Percentiles rank a stretch among this genome's conserved stretches.
Conservation (phyloP, 345 rosid genomes). For the Lepidium sativum region DNA sequence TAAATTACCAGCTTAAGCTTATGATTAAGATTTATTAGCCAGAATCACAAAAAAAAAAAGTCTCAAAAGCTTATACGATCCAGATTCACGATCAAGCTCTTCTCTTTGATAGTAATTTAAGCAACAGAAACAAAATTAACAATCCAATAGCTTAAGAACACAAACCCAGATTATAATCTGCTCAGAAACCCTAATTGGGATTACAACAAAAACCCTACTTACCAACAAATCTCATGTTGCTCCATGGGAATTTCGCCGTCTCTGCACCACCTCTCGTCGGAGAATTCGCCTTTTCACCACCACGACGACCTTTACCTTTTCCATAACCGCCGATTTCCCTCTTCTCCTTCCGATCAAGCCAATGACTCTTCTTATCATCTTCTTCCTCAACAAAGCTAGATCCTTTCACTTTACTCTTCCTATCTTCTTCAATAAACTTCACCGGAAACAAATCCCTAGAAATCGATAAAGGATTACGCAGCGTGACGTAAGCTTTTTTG, state of each 20-base stretch:
- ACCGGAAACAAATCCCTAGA: constrained; percentile 63
- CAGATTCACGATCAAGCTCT: constrained; percentile 1
- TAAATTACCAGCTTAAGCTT: too few relatives aligned
- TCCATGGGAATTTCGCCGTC: constrained; percentile 65
- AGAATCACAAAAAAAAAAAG: background rate
- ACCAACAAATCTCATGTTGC: constrained; percentile 54
- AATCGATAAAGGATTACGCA: constrained; percentile 52
- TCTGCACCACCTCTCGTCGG: constrained; percentile 16
- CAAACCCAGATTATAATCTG: background rate
- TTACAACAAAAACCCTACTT: constrained; percentile 1
- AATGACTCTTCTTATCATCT: constrained; percentile 52
- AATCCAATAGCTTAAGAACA: constrained; percentile 12
- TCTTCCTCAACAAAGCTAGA: constrained; percentile 65
- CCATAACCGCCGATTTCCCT: constrained; percentile 22
- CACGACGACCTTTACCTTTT: constrained; percentile 13
- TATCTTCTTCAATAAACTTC: constrained; percentile 48
- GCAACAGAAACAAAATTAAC: background rate
- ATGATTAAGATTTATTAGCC: constrained; percentile 4
- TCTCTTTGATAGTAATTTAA: too few relatives aligned
- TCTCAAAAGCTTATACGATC: background rate
- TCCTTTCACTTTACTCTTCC: constrained; percentile 50
- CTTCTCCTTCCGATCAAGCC: constrained; percentile 63
- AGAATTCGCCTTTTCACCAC: constrained; percentile 13
- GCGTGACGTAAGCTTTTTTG: constrained; percentile 83
- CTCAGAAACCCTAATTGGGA: constrained; percentile 14